These are phyloP conservation scores for Parietaria judaica DNA, from an alignment of 306 rosid genomes.

Conservation along the genomic window DNA sequence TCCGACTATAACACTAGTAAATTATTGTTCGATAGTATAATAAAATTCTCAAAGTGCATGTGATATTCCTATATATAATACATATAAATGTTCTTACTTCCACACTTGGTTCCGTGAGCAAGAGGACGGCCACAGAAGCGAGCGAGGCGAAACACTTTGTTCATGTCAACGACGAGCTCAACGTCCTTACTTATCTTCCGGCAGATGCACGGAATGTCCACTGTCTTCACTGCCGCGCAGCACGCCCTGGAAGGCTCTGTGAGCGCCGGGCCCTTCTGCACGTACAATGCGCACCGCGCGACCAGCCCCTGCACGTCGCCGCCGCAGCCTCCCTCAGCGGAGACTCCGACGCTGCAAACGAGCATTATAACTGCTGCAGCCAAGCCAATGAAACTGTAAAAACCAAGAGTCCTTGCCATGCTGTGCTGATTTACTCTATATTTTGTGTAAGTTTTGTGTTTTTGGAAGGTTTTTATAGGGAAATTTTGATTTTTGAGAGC, in stretches of 20 bases:
- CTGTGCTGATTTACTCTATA: background rate
- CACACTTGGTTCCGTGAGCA: conserved; percentile 26
- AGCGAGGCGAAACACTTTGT: conserved; percentile 24
- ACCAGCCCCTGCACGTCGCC: conserved; percentile 16
- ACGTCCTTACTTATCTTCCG: conserved; percentile 11
- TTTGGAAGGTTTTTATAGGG: background rate
- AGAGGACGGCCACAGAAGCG: conserved; percentile 29
- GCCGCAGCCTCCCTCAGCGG: conserved; percentile 10
- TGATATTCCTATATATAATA: background rate
- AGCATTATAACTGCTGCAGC: background rate
- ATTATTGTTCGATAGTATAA: too few species aligned
- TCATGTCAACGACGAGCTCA: conserved; percentile 5
- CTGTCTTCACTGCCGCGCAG: conserved; percentile 9
- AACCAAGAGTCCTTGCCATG: too few species aligned
- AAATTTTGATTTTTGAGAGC: background rate
- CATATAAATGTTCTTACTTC: conserved; percentile 21
- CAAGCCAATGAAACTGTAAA: conserved; percentile 1
- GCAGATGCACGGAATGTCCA: conserved; percentile 19
- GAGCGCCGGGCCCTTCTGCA: conserved; percentile 1
- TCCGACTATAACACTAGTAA: background rate
- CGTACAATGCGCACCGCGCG: conserved; percentile 12
- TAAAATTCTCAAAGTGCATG: background rate
- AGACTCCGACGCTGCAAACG: background rate
- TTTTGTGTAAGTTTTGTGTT: background rate
- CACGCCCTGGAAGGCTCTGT: conserved; percentile 12